A percentile compares a stretch with the other conserved stretches of the same genome.
These are phyloP conservation scores for Atalantia buxifolia DNA, from an alignment of 345 rosid species.

Conservation along the genomic window DNA sequence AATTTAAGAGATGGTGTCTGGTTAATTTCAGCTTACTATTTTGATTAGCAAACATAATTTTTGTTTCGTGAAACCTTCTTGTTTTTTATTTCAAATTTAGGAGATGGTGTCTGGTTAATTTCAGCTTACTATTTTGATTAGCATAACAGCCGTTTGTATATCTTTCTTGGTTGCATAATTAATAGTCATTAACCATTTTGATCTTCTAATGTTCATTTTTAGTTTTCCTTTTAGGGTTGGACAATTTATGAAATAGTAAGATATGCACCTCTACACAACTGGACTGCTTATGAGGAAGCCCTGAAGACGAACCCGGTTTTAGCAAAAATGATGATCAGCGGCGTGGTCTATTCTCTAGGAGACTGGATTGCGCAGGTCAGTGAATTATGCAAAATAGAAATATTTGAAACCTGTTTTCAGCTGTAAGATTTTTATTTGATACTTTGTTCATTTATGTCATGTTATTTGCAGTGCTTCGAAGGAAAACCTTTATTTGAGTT, in stretches of 20 bases:
- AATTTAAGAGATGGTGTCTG: background rate
- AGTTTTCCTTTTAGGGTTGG: conserved; percentile 64
- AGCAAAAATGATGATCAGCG: conserved; percentile 94
- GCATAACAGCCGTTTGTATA: background rate
- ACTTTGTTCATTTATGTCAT: conserved; percentile 1
- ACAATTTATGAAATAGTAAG: conserved; percentile 80
- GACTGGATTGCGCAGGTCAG: conserved; percentile 98
- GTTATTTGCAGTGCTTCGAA: conserved; percentile 61
- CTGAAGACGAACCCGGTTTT: conserved; percentile 75
- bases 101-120: background rate
- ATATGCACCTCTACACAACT: conserved; percentile 95
- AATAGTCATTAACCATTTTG: background rate
- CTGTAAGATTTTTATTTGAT: background rate
- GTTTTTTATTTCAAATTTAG: background rate
- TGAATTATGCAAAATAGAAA: background rate
- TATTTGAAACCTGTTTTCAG: background rate
- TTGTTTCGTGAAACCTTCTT: background rate
- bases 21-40: background rate
- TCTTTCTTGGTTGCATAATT: background rate
- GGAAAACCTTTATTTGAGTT: conserved; percentile 88
- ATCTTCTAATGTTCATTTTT: background rate
- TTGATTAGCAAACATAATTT: background rate
- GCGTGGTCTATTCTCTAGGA: conserved; percentile 85
- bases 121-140: background rate
- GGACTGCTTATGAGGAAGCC: conserved; percentile 95